Evolutionary conservation across 2,329 filamentous ascomycete genomes (phyloP).

Genomic region (Ilyonectria robusta): DNA sequence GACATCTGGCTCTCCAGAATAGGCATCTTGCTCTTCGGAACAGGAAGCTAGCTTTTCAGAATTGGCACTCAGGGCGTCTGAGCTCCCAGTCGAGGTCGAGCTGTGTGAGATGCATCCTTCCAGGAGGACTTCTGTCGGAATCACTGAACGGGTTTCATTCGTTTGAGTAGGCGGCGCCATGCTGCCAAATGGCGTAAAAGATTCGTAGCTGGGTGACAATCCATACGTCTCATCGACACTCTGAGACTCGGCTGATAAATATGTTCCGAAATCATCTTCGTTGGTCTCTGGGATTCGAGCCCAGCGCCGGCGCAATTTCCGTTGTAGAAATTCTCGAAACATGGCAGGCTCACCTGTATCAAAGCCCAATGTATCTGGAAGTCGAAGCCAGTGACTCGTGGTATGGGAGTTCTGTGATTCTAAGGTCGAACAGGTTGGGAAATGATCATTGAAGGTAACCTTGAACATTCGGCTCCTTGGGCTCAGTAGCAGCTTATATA

Average conservation of each 20-base stretch:
- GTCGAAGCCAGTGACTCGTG: neutral
- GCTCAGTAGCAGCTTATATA: neutral
- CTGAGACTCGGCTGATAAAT: neutral
- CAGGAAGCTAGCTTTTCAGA: too few species aligned
- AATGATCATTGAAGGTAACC: neutral
- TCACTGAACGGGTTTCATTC: too few species aligned
- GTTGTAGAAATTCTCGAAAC: neutral
- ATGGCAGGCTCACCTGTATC: neutral
- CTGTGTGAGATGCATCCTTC: neutral
- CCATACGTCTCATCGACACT: neutral
- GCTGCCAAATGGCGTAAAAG: neutral
- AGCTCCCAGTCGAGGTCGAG: neutral
- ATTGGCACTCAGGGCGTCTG: neutral
- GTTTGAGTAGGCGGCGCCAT: too few species aligned
- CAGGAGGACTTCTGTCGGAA: too few species aligned
- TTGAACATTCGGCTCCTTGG: neutral
- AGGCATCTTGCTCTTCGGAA: too few species aligned
- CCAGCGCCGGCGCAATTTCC: neutral
- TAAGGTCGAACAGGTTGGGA: neutral
- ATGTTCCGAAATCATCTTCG: neutral
- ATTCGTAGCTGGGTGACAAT: neutral
- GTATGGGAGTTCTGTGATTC: neutral
- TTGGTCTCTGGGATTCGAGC: neutral
- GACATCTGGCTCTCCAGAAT: too few species aligned
- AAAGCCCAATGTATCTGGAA: neutral